These are phyloP conservation scores for Pezicula neosporulosa DNA, from an alignment of 2,329 filamentous ascomycete species.

Conservation along the genomic window DNA sequence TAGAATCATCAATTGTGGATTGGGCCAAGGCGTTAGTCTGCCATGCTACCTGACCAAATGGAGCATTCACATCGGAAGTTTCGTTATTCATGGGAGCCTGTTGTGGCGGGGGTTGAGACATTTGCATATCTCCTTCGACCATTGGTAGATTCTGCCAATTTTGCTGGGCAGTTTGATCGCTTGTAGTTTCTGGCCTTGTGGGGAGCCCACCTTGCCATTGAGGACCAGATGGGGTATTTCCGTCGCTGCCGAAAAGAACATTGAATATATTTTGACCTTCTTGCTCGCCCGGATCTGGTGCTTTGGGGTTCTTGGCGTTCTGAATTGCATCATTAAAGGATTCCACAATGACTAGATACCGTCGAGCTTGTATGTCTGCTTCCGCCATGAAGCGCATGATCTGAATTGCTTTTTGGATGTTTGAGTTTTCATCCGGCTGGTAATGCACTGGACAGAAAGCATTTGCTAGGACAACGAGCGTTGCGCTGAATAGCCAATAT, in stretches of 20 bases:
- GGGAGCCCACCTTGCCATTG: not conserved
- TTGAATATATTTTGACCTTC: conserved; percentile 5
- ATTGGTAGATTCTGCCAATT: not conserved
- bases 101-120: too few relatives aligned
- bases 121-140: not conserved
- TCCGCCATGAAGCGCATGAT: conserved; percentile 44
- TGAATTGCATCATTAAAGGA: conserved; percentile 1
- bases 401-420: conserved; percentile 36
- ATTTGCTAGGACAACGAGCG: conserved; percentile 50
- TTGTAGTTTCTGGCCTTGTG: too few relatives aligned
- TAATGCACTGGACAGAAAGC: conserved; percentile 47
- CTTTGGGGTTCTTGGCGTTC: not conserved
- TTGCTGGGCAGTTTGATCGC: not conserved
- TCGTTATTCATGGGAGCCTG: too few relatives aligned
- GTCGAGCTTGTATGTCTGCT: conserved; percentile 42
- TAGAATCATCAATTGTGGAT: not conserved
- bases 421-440: conserved; percentile 35
- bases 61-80: too few relatives aligned
- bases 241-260: conserved; percentile 3
- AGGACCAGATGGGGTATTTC: too few relatives aligned
- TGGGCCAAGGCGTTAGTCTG: not conserved
- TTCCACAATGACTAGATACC: conserved; percentile 3
- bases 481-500: conserved; percentile 51
- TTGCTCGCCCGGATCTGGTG: not conserved
- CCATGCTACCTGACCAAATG: too few relatives aligned